Conservation (phyloP, 148 eudicot genomes). For the Rhododendron simsii region DNA sequence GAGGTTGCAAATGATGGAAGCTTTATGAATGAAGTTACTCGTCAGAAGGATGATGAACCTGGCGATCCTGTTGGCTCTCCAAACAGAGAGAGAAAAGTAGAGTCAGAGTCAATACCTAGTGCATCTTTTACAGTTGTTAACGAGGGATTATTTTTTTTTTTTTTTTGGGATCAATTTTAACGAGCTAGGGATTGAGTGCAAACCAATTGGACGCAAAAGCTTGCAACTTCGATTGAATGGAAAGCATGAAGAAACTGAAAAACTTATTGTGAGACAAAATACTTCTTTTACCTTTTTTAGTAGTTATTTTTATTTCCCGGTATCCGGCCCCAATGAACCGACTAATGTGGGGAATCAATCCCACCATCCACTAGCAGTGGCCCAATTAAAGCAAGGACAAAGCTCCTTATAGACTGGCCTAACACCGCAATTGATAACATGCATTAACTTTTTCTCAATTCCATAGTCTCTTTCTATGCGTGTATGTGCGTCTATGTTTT, state of each 20-base stretch:
- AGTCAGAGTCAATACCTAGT: conserved; percentile 22
- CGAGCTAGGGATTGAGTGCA: too few relatives aligned
- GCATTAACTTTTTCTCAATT: too few relatives aligned
- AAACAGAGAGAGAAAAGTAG: conserved; percentile 24
- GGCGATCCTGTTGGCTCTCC: conserved; percentile 21
- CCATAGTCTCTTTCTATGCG: too few relatives aligned
- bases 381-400: neutral
- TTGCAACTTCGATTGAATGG: conserved; percentile 34
- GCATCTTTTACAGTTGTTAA: conserved; percentile 21
- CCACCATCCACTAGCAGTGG: neutral
- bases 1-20: conserved; percentile 76
- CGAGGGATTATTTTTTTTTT: conserved; percentile 40
- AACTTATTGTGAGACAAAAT: conserved; percentile 54
- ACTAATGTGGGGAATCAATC: neutral
- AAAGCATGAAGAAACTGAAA: conserved; percentile 83
- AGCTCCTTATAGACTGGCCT: neutral
- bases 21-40: conserved; percentile 46
- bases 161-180: too few relatives aligned
- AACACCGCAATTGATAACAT: neutral
- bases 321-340: neutral
- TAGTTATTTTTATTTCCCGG: too few relatives aligned
- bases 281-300: neutral
- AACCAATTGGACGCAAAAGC: too few relatives aligned
- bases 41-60: conserved; percentile 30
- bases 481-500: neutral